These are phyloP conservation scores for Cucurbita ficifolia DNA, from an alignment of 306 rosid genomes.

Conservation along the genomic window DNA sequence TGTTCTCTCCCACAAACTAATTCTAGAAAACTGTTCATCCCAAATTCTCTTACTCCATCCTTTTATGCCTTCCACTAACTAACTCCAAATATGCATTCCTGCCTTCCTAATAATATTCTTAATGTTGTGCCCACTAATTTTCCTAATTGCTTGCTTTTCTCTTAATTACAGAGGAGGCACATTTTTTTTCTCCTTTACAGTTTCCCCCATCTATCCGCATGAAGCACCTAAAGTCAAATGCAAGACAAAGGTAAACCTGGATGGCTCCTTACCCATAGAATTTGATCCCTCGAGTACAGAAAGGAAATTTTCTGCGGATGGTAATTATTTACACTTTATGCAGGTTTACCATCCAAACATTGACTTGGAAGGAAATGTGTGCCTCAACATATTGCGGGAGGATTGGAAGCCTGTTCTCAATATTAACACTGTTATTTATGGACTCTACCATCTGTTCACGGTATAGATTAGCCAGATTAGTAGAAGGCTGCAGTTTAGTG, in stretches of 20 bases:
- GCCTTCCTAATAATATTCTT: background rate
- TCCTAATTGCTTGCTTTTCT: background rate
- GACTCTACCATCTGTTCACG: conserved; percentile 82
- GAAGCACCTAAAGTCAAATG: conserved; percentile 95
- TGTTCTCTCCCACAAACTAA: background rate
- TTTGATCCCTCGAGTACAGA: background rate
- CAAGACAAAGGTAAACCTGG: conserved; percentile 66
- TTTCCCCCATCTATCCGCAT: conserved; percentile 70
- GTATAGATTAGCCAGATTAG: conserved; percentile 16
- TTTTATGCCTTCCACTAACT: background rate
- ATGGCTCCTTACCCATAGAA: background rate
- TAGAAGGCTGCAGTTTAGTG: background rate
- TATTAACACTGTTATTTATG: conserved; percentile 70
- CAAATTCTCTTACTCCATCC: background rate
- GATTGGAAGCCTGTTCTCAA: conserved; percentile 98
- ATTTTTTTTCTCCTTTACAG: conserved; percentile 66
- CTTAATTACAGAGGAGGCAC: conserved; percentile 50
- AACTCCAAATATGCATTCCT: background rate
- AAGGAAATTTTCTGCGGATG: background rate
- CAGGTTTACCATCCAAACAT: conserved; percentile 93
- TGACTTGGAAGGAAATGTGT: conserved; percentile 93
- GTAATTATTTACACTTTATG: background rate
- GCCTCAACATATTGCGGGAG: conserved; percentile 88
- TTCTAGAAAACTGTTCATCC: background rate
- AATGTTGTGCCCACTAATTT: background rate